Conservation (phyloP, 1,139 yeast species). For the Wickerhamomyces sp. region DNA sequence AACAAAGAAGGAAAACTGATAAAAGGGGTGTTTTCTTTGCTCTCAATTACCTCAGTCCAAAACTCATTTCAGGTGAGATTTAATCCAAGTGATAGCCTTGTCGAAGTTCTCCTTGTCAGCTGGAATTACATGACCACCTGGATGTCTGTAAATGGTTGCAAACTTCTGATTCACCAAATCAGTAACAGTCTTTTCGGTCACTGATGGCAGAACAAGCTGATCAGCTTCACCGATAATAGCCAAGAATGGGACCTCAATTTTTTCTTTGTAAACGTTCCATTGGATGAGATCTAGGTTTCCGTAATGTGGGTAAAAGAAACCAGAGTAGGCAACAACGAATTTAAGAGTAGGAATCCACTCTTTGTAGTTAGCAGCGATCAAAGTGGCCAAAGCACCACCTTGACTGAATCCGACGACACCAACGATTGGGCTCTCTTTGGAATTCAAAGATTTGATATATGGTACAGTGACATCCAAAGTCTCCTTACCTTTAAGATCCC, state of each 20-base stretch:
- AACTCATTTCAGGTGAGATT: too few relatives aligned
- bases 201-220: constrained; percentile 2
- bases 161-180: background rate
- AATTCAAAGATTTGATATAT: background rate
- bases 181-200: background rate
- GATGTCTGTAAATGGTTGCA: background rate
- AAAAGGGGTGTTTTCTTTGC: too few relatives aligned
- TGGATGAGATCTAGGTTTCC: background rate
- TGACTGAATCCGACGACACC: constrained; percentile 4
- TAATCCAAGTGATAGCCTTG: constrained; percentile 4
- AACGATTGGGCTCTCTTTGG: constrained; percentile 1
- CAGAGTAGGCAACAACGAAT: constrained; percentile 4
- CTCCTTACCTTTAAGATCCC: background rate
- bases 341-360: constrained; percentile 2
- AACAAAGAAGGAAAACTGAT: too few relatives aligned
- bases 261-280: constrained; percentile 3
- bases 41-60: too few relatives aligned
- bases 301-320: constrained; percentile 4
- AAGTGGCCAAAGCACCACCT: constrained; percentile 2
- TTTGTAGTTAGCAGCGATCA: constrained; percentile 3
- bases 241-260: constrained; percentile 7
- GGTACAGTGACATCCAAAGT: background rate
- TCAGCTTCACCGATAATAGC: constrained; percentile 6
- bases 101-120: constrained; percentile 3
- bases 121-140: constrained; percentile 7